Percentiles rank a stretch among this genome's conserved stretches.
Conservation (phyloP, 2,329 filamentous ascomycete species). For the Aureobasidium leucospermi region DNA sequence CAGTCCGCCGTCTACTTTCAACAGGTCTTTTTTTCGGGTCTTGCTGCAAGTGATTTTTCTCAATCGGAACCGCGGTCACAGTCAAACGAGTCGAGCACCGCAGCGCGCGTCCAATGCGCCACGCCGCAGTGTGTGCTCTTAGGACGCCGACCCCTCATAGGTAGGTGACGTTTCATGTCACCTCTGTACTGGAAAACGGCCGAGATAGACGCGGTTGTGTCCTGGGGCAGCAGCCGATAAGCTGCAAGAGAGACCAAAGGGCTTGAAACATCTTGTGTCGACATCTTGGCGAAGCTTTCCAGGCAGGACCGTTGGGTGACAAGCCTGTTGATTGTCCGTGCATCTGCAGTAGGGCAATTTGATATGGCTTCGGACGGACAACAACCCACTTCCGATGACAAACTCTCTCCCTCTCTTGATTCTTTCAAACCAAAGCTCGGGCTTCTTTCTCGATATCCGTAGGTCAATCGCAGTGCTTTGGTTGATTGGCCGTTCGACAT, state of each 20-base stretch:
- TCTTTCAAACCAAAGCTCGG: neutral
- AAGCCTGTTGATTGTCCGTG: neutral
- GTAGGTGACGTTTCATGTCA: neutral
- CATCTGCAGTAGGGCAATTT: slow-evolving; percentile 1
- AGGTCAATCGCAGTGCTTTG: neutral
- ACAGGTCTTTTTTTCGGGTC: slow-evolving; percentile 1
- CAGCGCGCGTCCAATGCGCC: neutral
- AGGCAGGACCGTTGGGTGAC: neutral
- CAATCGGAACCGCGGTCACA: neutral
- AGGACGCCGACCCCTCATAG: neutral
- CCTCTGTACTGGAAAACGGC: neutral
- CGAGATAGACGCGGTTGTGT: neutral
- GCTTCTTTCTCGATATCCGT: neutral
- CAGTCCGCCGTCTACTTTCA: slow-evolving; percentile 7
- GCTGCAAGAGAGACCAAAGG: slow-evolving; percentile 7
- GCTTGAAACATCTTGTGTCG: neutral
- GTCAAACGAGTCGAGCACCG: neutral
- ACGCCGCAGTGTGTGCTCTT: slow-evolving; percentile 1
- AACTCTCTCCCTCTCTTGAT: neutral
- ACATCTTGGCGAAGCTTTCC: slow-evolving; percentile 1
- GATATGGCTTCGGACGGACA: neutral
- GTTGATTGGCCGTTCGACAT: neutral
- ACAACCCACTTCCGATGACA: neutral
- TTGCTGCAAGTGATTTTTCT: slow-evolving; percentile 4
- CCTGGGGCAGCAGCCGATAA: neutral